Conservation (phyloP, 2,329 filamentous ascomycete species). For the Monosporascus sp. region DNA sequence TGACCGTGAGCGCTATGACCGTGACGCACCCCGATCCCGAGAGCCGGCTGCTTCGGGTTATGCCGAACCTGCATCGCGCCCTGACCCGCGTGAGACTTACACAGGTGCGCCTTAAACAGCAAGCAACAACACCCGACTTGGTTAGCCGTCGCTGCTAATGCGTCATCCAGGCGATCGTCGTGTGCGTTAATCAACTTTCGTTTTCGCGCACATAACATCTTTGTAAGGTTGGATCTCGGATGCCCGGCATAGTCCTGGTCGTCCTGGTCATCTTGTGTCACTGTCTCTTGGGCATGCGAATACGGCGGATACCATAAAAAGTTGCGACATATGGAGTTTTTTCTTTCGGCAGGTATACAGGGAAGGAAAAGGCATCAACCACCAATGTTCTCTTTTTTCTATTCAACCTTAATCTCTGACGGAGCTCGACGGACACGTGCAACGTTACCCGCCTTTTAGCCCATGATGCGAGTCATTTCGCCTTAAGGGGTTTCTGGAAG, state of each 20-base stretch:
- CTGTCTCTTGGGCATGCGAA: slow-evolving; percentile 22
- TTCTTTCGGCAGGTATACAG: slow-evolving; percentile 28
- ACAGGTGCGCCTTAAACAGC: slow-evolving; percentile 31
- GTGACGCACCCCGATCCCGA: slow-evolving; percentile 32
- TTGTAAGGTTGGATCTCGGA: slow-evolving; percentile 13
- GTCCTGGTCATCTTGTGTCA: slow-evolving; percentile 19
- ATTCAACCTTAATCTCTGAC: slow-evolving; percentile 16
- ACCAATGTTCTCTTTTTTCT: slow-evolving; percentile 21
- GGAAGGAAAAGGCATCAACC: slow-evolving; percentile 29
- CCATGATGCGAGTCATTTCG: slow-evolving; percentile 7
- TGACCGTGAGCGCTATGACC: slow-evolving; percentile 39
- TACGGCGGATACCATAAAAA: slow-evolving; percentile 26
- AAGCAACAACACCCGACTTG: slow-evolving; percentile 11
- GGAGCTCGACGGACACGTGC: slow-evolving; percentile 14
- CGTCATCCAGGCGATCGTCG: slow-evolving; percentile 19
- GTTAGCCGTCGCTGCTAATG: slow-evolving; percentile 18
- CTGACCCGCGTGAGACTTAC: slow-evolving; percentile 38
- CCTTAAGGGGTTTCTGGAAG: slow-evolving; percentile 14
- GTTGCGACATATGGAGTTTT: slow-evolving; percentile 26
- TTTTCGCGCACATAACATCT: slow-evolving; percentile 3
- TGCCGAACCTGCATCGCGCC: slow-evolving; percentile 37
- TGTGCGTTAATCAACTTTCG: slow-evolving; percentile 9
- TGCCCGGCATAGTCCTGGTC: slow-evolving; percentile 13
- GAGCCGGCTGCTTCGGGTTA: slow-evolving; percentile 36
- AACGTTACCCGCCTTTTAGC: not conserved